Evolutionary conservation across 768 basidiomycete genomes (phyloP).

Genomic region (Tylopilus balloui): DNA sequence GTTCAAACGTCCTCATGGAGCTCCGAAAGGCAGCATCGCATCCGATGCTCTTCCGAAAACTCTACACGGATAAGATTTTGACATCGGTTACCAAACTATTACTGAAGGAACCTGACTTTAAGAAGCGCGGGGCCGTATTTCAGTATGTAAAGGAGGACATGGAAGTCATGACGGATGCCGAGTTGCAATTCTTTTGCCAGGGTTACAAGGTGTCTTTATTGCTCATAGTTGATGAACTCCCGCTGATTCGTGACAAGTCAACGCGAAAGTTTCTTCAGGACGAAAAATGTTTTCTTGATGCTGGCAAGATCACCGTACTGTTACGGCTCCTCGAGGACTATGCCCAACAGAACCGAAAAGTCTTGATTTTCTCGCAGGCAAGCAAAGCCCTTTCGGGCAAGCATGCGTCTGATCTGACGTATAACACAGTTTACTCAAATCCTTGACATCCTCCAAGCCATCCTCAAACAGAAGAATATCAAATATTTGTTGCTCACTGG

Average conservation of each 20-base stretch:
- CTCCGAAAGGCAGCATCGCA: slow-evolving; percentile 94
- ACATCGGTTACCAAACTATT: slow-evolving; percentile 74
- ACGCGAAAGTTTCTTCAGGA: slow-evolving; percentile 71
- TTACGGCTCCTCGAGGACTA: slow-evolving; percentile 69
- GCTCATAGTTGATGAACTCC: background rate
- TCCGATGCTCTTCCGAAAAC: slow-evolving; percentile 90
- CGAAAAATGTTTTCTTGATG: slow-evolving; percentile 72
- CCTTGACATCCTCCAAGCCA: slow-evolving; percentile 84
- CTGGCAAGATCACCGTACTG: slow-evolving; percentile 81
- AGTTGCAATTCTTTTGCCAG: slow-evolving; percentile 81
- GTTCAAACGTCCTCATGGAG: slow-evolving; percentile 95
- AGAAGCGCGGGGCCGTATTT: slow-evolving; percentile 71
- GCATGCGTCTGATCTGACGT: background rate
- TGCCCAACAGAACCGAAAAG: slow-evolving; percentile 62
- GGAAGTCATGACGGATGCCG: slow-evolving; percentile 97
- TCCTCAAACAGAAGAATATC: slow-evolving; percentile 67
- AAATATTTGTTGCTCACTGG: slow-evolving; percentile 87
- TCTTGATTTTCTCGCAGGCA: slow-evolving; percentile 94
- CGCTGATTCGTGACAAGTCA: slow-evolving; percentile 41
- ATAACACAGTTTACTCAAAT: slow-evolving; percentile 83
- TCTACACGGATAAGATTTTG: slow-evolving; percentile 74
- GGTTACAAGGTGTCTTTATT: slow-evolving; percentile 66
- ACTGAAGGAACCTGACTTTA: slow-evolving; percentile 89
- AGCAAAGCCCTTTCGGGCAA: slow-evolving; percentile 14
- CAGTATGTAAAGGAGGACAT: slow-evolving; percentile 95